phyloP scores from a whole-genome alignment of 768 basidiomycete species.

The Leccinum disarticulatum region DNA sequence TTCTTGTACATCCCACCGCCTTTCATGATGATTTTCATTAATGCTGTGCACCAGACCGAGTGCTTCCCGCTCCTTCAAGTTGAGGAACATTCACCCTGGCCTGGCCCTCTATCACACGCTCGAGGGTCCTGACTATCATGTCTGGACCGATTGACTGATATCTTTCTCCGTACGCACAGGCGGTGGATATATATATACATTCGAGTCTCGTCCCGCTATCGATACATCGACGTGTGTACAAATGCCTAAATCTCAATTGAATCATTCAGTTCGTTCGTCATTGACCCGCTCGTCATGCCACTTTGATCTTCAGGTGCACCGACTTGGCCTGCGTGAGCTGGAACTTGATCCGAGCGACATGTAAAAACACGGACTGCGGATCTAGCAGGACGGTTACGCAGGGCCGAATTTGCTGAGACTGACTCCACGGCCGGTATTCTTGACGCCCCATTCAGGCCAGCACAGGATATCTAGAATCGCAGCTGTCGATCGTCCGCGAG shows the following conservation, averaged over 20 bases:
- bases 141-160: slow-evolving; percentile 2
- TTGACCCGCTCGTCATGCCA: no score
- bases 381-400: no score
- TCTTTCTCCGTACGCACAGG: not conserved
- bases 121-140: slow-evolving; percentile 31
- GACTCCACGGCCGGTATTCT: no score
- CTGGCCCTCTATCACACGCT: slow-evolving; percentile 35
- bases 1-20: not conserved
- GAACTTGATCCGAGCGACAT: no score
- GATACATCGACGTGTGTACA: not conserved
- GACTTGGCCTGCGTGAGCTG: no score
- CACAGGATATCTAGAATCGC: slow-evolving; percentile 89
- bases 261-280: no score
- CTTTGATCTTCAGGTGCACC: no score
- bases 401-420: no score
- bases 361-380: no score
- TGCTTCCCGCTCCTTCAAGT: no score
- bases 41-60: slow-evolving; percentile 26
- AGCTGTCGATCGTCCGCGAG: slow-evolving; percentile 54
- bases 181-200: not conserved
- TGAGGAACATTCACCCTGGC: slow-evolving; percentile 22
- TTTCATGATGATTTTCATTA: slow-evolving; percentile 31
- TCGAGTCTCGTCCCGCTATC: not conserved
- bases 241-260: not conserved
- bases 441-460: slow-evolving; percentile 80